Conservation (phyloP, 2,329 filamentous ascomycete species). For the Clathrospora elynae region DNA sequence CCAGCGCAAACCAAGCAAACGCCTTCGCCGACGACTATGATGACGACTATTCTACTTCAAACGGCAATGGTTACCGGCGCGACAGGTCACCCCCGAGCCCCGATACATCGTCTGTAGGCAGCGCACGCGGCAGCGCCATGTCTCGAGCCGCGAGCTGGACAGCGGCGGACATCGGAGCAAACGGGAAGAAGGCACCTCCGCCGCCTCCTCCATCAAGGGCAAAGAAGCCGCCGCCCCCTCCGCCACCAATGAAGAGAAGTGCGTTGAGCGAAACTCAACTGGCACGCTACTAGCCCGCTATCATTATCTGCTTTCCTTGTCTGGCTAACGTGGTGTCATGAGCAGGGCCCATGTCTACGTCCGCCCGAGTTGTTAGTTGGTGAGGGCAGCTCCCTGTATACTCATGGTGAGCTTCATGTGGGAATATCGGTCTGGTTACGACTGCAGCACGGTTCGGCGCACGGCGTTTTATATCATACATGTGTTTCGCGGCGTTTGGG, state of each 20-base stretch:
- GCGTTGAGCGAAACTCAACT: conserved; percentile 51
- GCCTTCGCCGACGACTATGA: conserved; percentile 46
- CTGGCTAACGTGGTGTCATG: conserved; percentile 20
- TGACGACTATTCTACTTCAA: conserved; percentile 37
- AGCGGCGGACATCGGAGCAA: conserved; percentile 34
- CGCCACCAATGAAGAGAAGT: conserved; percentile 67
- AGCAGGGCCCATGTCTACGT: conserved; percentile 23
- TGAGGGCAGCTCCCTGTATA: conserved; percentile 5
- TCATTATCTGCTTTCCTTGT: conserved; percentile 5
- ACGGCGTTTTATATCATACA: conserved; percentile 12
- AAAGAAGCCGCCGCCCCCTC: conserved; percentile 70
- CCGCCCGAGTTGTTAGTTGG: conserved; percentile 22
- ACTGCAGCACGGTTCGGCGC: conserved; percentile 34
- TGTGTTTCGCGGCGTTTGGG: conserved; percentile 10
- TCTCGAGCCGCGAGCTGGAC: conserved; percentile 60
- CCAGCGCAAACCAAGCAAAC: conserved; percentile 38
- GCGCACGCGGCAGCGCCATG: conserved; percentile 54
- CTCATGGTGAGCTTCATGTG: no score
- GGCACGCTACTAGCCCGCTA: conserved; percentile 40
- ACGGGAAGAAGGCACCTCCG: conserved; percentile 56
- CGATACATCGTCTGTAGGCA: conserved; percentile 47
- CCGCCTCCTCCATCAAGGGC: conserved; percentile 66
- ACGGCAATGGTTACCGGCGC: conserved; percentile 38
- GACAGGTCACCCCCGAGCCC: conserved; percentile 60
- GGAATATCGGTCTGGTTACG: conserved; percentile 4